A percentile compares a stretch with the other conserved stretches of the same genome.
Evolutionary conservation across 257 asterid species (phyloP).

Genomic region (Cordia subcordata): DNA sequence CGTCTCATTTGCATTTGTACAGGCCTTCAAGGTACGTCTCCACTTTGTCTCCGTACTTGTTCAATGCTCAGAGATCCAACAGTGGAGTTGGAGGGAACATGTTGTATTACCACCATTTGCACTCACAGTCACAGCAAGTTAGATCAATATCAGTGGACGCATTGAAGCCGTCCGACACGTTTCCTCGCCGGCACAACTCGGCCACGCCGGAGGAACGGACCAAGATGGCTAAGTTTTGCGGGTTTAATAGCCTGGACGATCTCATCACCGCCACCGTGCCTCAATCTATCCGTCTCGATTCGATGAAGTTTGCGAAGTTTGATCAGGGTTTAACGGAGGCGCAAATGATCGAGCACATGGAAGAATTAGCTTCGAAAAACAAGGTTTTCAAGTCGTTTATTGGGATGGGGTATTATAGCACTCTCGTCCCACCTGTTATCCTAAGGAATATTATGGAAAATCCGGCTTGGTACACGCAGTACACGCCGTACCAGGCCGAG

Average conservation of each 20-base stretch:
- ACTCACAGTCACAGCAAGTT: slow-evolving; percentile 4
- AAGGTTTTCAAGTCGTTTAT: slow-evolving; percentile 73
- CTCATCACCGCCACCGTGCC: slow-evolving; percentile 94
- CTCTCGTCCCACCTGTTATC: slow-evolving; percentile 88
- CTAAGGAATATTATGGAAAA: slow-evolving; percentile 86
- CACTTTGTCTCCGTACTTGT: slow-evolving; percentile 52
- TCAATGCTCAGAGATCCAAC: slow-evolving; percentile 19
- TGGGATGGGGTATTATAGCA: slow-evolving; percentile 93
- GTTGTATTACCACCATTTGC: background rate
- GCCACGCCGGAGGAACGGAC: slow-evolving; percentile 88
- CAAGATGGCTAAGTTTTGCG: slow-evolving; percentile 71
- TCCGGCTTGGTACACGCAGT: slow-evolving; percentile 99
- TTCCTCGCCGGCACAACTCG: slow-evolving; percentile 88
- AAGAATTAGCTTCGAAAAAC: slow-evolving; percentile 64
- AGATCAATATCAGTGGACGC: slow-evolving; percentile 75
- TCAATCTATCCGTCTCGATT: slow-evolving; percentile 60
- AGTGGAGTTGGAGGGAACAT: slow-evolving; percentile 8
- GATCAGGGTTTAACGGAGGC: slow-evolving; percentile 82
- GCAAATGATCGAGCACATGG: slow-evolving; percentile 85
- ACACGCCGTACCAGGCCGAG: slow-evolving; percentile 98
- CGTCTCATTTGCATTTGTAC: slow-evolving; percentile 24
- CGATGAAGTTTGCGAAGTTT: slow-evolving; percentile 66
- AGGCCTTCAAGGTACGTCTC: slow-evolving; percentile 65
- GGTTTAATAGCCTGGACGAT: slow-evolving; percentile 51
- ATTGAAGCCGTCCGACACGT: slow-evolving; percentile 72